Conservation (phyloP, 495 filamentous ascomycete species). For the Letharia lupina region DNA sequence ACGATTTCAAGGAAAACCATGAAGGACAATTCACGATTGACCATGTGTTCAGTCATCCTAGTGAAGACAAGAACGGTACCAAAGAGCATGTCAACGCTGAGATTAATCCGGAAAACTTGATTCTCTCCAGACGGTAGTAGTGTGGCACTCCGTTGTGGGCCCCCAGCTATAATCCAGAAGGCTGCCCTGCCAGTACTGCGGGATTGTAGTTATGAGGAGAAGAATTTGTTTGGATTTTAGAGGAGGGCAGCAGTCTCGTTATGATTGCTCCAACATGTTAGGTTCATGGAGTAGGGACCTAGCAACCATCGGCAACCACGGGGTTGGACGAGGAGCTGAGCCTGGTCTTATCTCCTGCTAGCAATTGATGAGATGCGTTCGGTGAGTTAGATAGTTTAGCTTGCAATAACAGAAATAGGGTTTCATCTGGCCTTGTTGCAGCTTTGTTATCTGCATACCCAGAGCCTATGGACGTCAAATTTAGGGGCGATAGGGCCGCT, state of each 20-base stretch:
- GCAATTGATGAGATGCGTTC: neutral
- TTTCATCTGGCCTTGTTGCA: constrained; percentile 5
- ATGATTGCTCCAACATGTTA: neutral
- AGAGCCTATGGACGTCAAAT: neutral
- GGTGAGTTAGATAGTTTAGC: neutral
- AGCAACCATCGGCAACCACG: neutral
- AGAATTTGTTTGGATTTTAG: neutral
- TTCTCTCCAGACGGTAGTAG: neutral
- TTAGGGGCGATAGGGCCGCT: neutral
- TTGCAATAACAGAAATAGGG: neutral
- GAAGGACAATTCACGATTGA: neutral
- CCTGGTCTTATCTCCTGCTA: neutral
- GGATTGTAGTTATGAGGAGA: neutral
- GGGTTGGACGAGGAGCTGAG: neutral
- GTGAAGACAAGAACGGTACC: neutral
- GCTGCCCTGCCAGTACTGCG: neutral
- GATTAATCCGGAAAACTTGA: neutral
- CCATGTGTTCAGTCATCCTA: neutral
- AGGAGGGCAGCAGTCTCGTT: neutral
- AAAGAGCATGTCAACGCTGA: neutral
- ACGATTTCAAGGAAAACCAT: neutral
- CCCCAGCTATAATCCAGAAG: neutral
- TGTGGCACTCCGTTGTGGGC: neutral
- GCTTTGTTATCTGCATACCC: neutral
- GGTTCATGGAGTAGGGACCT: neutral